Evolutionary conservation across 2,329 filamentous ascomycete genomes (phyloP).

Genomic region (Scedosporium minutisporum): DNA sequence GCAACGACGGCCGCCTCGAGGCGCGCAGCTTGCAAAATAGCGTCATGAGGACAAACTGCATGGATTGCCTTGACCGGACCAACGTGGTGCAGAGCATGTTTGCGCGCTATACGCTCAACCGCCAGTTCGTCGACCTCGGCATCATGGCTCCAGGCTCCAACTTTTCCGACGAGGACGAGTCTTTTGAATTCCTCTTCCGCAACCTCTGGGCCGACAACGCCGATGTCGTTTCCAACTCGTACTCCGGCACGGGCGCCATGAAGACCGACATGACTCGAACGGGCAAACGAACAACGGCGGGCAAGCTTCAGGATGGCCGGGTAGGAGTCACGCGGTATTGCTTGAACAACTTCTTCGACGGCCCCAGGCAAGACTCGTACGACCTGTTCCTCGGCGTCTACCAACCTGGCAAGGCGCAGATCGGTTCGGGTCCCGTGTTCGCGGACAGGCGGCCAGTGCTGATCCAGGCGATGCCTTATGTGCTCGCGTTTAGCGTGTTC

Average conservation of each 20-base stretch:
- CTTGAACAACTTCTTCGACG: conserved; percentile 89
- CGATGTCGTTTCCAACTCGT: conserved; percentile 84
- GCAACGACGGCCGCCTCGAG: conserved; percentile 62
- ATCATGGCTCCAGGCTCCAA: conserved; percentile 66
- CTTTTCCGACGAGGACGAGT: conserved; percentile 65
- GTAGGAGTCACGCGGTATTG: conserved; percentile 86
- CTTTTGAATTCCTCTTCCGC: conserved; percentile 85
- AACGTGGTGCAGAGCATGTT: conserved; percentile 98
- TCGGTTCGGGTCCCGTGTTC: conserved; percentile 67
- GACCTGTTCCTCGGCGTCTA: conserved; percentile 89
- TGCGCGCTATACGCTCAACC: conserved; percentile 76
- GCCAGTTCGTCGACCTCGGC: conserved; percentile 78
- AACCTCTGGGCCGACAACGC: conserved; percentile 99
- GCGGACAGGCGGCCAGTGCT: conserved; percentile 75
- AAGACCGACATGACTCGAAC: conserved; percentile 98
- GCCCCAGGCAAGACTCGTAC: conserved; percentile 88
- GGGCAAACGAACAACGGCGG: conserved; percentile 75
- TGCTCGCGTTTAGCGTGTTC: conserved; percentile 78
- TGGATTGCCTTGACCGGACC: conserved; percentile 96
- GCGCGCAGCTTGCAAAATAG: conserved; percentile 73
- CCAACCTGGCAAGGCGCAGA: conserved; percentile 60
- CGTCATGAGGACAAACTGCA: conserved; percentile 95
- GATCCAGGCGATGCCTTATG: conserved; percentile 88
- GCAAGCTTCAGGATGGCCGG: conserved; percentile 75
- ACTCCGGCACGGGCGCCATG: conserved; percentile 91